Base-by-base conservation (phyloP, 1,139 yeast species). In the Pichia sp. region DNA sequence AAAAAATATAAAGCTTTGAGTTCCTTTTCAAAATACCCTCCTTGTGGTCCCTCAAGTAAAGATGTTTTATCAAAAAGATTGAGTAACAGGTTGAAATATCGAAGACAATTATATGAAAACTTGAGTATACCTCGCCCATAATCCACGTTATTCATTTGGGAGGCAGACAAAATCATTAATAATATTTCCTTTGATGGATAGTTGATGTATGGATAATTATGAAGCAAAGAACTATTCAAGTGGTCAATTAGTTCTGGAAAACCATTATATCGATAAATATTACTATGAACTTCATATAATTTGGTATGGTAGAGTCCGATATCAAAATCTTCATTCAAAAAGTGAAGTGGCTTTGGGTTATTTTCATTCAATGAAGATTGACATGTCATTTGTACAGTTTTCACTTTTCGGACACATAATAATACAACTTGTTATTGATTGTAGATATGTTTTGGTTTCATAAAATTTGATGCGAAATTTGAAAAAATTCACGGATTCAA, bases 171-270 rank as follows among this genome's bases (percentile, higher is more conserved):
- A 9, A 51, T 35, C 48, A 49, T 39, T 4, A 35, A 16, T 7
- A 51, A 29, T 16, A 51, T 39, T 33, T 44, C 45, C 11, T 41
- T 28, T 3, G 46, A 39, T 3, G 54, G 54, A 27, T 46, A 46
- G 29, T 49, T 40, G 4, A 51, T 40, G 33, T 37, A 43, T 4
- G 54, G 54, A 4, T 33, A 32, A 29, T 42, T 27, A 5, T 35
- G 23, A 6, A 38, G 6, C 3, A 51, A 27, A 8, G 52, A 44
- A 23, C 16, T 33, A 27, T 42, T 34, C 9, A 51, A 37, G 35
- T 48, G 40, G 9, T 33, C 23, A 4, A 51, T 11, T 5, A 51
- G 37, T 27, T 44, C 49, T 8, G 16, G 16, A 39, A 51, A 44
- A 2, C 44, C 41, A 23, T 48, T 38, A 36, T 51, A 46, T 26